phyloP scores from a whole-genome alignment of 805 yeast genomes.

The Candida glaebosa region DNA sequence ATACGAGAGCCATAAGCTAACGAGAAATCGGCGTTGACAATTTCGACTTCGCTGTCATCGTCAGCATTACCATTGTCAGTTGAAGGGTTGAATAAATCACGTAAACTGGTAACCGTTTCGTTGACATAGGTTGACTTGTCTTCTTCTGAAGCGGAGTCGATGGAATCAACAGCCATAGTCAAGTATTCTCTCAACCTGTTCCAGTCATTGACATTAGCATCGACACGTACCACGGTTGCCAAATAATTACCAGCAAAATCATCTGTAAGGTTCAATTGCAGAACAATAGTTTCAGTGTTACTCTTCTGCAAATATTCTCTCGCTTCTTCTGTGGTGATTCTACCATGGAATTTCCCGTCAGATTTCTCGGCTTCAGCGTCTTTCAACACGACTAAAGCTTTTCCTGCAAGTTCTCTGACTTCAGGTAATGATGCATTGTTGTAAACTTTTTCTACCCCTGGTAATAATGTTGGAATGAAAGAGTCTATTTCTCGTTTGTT shows the following conservation, averaged over 20 bases:
- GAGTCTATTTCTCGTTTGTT: slow-evolving; percentile 87
- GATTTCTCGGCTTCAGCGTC: slow-evolving; percentile 71
- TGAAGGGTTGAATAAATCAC: slow-evolving; percentile 46
- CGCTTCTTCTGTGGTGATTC: slow-evolving; percentile 58
- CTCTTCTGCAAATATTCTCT: slow-evolving; percentile 34
- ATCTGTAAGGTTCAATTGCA: slow-evolving; percentile 19
- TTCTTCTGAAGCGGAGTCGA: slow-evolving; percentile 22
- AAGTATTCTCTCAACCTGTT: slow-evolving; percentile 53
- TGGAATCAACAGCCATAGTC: slow-evolving; percentile 24
- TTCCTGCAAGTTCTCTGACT: slow-evolving; percentile 87
- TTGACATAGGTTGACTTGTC: slow-evolving; percentile 34
- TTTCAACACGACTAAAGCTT: slow-evolving; percentile 77
- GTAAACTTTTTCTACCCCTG: slow-evolving; percentile 88
- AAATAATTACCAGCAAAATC: slow-evolving; percentile 46
- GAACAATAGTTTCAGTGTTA: slow-evolving; percentile 8
- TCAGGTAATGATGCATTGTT: slow-evolving; percentile 93
- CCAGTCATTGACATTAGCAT: slow-evolving; percentile 46
- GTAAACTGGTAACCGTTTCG: slow-evolving; percentile 44
- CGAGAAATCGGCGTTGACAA: slow-evolving; percentile 92
- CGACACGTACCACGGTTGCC: slow-evolving; percentile 33
- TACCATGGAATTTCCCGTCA: slow-evolving; percentile 75
- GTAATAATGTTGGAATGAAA: slow-evolving; percentile 80
- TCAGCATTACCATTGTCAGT: slow-evolving; percentile 51
- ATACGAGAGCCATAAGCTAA: slow-evolving; percentile 97
- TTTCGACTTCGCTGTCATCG: slow-evolving; percentile 79